Evolutionary conservation across 306 rosid species (phyloP).

Genomic region (Corylus americana): DNA sequence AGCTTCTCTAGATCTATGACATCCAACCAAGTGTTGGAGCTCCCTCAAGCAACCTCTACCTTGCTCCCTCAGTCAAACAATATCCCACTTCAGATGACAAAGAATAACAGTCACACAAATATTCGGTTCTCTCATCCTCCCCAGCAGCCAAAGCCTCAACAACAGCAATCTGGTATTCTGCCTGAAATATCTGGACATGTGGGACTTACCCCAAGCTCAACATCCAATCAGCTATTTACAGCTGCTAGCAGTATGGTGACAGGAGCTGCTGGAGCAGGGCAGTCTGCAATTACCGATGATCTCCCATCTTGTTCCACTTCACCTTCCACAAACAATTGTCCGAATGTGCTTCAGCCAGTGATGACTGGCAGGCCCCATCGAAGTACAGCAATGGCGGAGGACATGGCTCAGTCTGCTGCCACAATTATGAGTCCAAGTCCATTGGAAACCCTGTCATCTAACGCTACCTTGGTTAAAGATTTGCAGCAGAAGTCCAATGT

Average conservation of each 20-base stretch:
- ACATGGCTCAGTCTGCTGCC: constrained; percentile 78
- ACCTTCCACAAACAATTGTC: constrained; percentile 85
- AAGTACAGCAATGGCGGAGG: constrained; percentile 52
- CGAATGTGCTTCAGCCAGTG: constrained; percentile 50
- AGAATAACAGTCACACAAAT: constrained; percentile 46
- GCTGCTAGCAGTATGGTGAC: constrained; percentile 48
- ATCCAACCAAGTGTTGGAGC: constrained; percentile 56
- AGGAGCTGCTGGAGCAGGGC: constrained; percentile 65
- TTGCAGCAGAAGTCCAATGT: constrained; percentile 65
- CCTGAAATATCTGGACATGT: constrained; percentile 55
- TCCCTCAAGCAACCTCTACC: constrained; percentile 47
- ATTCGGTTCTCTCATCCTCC: constrained; percentile 50
- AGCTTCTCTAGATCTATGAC: constrained; percentile 52
- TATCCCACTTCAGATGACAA: constrained; percentile 51
- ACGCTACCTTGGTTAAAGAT: constrained; percentile 56
- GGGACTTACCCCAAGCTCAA: constrained; percentile 44
- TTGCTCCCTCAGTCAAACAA: constrained; percentile 48
- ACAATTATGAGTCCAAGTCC: constrained; percentile 54
- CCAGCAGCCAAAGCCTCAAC: constrained; percentile 70
- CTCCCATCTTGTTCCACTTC: constrained; percentile 92
- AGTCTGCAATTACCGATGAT: constrained; percentile 78
- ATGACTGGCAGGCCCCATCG: constrained; percentile 50
- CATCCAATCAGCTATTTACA: constrained; percentile 53
- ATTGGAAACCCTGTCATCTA: constrained; percentile 61
- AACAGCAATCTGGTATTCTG: constrained; percentile 52